Percentiles rank a stretch among this genome's conserved stretches.
Conservation (phyloP, 345 rosid genomes). For the Salix udensis region DNA sequence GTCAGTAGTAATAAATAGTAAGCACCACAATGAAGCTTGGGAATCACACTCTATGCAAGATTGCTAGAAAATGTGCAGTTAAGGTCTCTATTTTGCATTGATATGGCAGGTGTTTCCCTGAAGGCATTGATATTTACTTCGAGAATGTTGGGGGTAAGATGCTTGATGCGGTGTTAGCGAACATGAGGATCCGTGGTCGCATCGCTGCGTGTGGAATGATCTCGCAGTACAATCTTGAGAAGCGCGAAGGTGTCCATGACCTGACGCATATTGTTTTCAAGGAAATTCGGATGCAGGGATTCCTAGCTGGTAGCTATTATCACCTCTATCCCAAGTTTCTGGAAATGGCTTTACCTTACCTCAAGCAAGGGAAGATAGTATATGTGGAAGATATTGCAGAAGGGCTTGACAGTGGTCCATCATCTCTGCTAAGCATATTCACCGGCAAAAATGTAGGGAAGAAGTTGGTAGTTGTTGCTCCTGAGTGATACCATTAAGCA, state of each 20-base stretch:
- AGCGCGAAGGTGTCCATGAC: conserved; percentile 6
- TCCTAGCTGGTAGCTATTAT: neutral
- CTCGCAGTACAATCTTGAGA: conserved; percentile 7
- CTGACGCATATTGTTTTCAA: neutral
- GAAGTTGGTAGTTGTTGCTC: no score
- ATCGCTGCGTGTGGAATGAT: conserved; percentile 15
- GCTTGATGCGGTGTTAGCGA: conserved; percentile 11
- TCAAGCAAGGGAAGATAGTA: conserved; percentile 3
- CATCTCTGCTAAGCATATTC: conserved; percentile 17
- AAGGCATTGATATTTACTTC: conserved; percentile 11
- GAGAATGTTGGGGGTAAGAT: conserved; percentile 12
- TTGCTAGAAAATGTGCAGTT: no score
- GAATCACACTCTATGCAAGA: no score
- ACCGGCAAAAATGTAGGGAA: neutral
- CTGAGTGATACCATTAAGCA: no score
- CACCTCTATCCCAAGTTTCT: conserved; percentile 8
- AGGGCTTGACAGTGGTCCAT: conserved; percentile 16
- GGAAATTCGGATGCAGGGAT: neutral
- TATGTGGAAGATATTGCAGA: conserved; percentile 11
- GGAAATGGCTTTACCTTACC: conserved; percentile 8
- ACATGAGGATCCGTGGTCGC: conserved; percentile 12
- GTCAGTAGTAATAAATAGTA: neutral
- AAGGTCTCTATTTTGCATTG: no score
- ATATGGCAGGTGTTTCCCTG: conserved; percentile 7
- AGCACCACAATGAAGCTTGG: neutral